Evolutionary conservation across 2,329 filamentous ascomycete genomes (phyloP), one percentile per base, ranked within the genome.

Genomic region (Neofusicoccum sp.): DNA sequence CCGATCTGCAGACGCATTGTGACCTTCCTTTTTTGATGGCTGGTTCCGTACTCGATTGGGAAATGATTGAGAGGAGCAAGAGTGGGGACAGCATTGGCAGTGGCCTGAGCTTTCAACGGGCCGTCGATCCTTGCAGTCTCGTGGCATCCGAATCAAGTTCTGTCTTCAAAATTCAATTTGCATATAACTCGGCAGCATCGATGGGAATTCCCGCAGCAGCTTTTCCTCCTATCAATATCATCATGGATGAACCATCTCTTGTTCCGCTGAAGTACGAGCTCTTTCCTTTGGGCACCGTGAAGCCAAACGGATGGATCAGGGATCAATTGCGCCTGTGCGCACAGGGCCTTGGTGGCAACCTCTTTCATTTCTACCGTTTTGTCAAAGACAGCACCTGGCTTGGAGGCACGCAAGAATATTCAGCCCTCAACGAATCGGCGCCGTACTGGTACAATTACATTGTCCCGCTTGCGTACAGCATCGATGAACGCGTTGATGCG

Each of bases 381-480:
- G 81, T 86, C 14, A 73, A 76, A 3, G 68, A 83, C 61, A 79
- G 76, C 3, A 72, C 73, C 9, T 86, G 82, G 82, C 67, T 83
- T 2, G 82, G 82, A 2, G 81, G 82, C 5, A 33, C 38, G 9
- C 67, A 72, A 3, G 82, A 85, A 64, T 86, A 86, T 65, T 82
- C 77, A 11, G 70, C 71, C 20, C 71, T 85, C 3, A 78, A 84
- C 64, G 84, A 86, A 71, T 80, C 78, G 1, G 77, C 79, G 34
- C 81, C 82, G 0, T 86, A 86, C 67, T 85, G 83, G 81, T 82
- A 84, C 67, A 85, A 86, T 64, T 80, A 78, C 7, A 72, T 85
- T 1, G 82, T 86, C 1, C 82, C 83, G 24, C 74, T 86, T 28
- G 82, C 83, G 1, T 86, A 81, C 62, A 70, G 70, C 0, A 68